A percentile compares a stretch with the other conserved stretches of the same genome.
These are phyloP conservation scores for Physcomitrium patens DNA, from an alignment of 225 moss, liverwort and hornwort species.

Conservation along the genomic window DNA sequence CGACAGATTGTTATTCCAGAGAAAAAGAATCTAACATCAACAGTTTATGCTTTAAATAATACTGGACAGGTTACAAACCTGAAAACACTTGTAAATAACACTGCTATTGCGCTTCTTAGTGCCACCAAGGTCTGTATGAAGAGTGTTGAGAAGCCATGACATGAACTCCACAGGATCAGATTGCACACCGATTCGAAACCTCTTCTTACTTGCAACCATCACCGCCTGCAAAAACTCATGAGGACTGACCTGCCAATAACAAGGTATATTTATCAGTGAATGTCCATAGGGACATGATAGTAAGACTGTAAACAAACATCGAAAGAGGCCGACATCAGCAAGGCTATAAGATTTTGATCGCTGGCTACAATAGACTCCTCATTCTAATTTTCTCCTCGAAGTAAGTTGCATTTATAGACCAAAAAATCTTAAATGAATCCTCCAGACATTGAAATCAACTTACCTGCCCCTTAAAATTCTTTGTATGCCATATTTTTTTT, in stretches of 20 bases:
- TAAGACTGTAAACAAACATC: not conserved
- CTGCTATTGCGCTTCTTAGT: constrained; percentile 85
- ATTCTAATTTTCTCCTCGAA: not conserved
- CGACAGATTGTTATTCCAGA: not conserved
- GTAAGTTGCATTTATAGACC: not conserved
- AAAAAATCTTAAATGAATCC: not conserved
- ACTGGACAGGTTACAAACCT: constrained; percentile 34
- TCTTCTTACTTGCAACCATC: constrained; percentile 84
- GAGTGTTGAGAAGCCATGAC: constrained; percentile 85
- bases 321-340: constrained; percentile 7
- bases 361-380: not conserved
- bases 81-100: constrained; percentile 90
- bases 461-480: constrained; percentile 94
- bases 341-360: constrained; percentile 3
- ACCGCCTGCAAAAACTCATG: constrained; percentile 93
- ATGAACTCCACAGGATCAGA: constrained; percentile 85
- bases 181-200: constrained; percentile 79
- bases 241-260: constrained; percentile 83
- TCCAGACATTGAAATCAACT: constrained; percentile 6
- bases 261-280: constrained; percentile 20
- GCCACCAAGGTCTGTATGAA: constrained; percentile 91
- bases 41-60: constrained; percentile 1
- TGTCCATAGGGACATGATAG: constrained; percentile 15
- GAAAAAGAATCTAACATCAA: not conserved
- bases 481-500: constrained; percentile 93